Conservation (phyloP, 257 asterid genomes). For the Craterostigma plantagineum region DNA sequence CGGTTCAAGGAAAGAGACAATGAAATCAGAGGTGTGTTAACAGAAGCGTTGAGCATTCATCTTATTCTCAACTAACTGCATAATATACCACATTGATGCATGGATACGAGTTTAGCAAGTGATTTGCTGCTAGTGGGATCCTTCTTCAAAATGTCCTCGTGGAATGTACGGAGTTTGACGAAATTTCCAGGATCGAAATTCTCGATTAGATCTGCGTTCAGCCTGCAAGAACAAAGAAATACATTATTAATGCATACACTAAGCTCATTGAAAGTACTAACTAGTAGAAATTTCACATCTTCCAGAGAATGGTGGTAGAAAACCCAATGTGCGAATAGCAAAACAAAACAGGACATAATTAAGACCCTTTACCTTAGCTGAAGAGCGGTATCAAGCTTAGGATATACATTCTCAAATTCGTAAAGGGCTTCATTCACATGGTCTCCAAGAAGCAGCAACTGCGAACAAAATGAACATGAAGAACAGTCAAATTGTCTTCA, state of each 20-base stretch:
- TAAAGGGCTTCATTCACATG: slow-evolving; percentile 62
- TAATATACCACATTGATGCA: slow-evolving; percentile 48
- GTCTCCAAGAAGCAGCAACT: slow-evolving; percentile 86
- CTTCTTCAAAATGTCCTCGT: slow-evolving; percentile 57
- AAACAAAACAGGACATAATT: neutral
- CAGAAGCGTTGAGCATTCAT: no score
- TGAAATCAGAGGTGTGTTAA: neutral
- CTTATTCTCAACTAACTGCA: no score
- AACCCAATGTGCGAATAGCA: no score
- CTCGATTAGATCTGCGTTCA: slow-evolving; percentile 57
- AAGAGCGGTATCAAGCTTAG: slow-evolving; percentile 24
- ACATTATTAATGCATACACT: no score
- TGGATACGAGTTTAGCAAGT: slow-evolving; percentile 36
- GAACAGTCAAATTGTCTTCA: neutral
- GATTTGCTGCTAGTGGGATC: slow-evolving; percentile 69
- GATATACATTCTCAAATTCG: slow-evolving; percentile 31
- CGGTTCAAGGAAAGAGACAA: neutral
- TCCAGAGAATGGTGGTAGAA: no score
- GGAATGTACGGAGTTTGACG: slow-evolving; percentile 25
- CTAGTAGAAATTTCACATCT: no score
- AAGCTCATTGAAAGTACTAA: no score
- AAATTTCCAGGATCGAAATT: slow-evolving; percentile 39
- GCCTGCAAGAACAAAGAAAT: slow-evolving; percentile 12
- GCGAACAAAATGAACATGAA: slow-evolving; percentile 10
- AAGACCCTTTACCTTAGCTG: slow-evolving; percentile 35